A percentile compares a stretch with the other conserved stretches of the same genome.
Evolutionary conservation across 345 rosid genomes (phyloP).

Genomic region (Camelina laxa): DNA sequence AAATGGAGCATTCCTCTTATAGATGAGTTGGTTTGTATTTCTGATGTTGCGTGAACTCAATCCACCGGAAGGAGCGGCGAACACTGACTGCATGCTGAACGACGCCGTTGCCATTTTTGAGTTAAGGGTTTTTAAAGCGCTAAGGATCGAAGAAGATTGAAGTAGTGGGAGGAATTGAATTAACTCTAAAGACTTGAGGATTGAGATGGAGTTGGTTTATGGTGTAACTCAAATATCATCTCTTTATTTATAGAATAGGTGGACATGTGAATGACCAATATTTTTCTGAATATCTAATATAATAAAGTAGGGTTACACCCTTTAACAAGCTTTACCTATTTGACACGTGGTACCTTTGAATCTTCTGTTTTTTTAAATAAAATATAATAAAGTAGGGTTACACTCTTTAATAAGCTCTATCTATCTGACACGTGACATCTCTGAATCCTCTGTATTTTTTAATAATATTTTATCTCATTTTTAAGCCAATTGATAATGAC

Average conservation of each 20-base stretch:
- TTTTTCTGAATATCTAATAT: too few species aligned
- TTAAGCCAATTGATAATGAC: too few species aligned
- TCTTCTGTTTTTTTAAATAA: too few species aligned
- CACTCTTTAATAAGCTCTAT: too few species aligned
- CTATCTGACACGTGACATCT: too few species aligned
- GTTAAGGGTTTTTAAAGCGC: neutral
- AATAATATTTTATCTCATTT: too few species aligned
- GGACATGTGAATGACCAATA: conserved; percentile 31
- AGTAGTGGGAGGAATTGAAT: neutral
- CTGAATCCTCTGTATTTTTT: too few species aligned
- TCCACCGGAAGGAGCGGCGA: conserved; percentile 43
- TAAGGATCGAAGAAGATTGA: neutral
- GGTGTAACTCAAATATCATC: neutral
- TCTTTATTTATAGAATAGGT: conserved; percentile 33
- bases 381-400: too few species aligned
- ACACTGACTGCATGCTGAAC: conserved; percentile 48
- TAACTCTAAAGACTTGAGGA: neutral
- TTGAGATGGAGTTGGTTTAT: conserved; percentile 20
- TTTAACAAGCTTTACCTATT: too few species aligned
- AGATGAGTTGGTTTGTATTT: conserved; percentile 34
- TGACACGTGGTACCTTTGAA: too few species aligned
- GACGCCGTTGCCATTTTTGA: conserved; percentile 49
- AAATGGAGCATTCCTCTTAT: conserved; percentile 33
- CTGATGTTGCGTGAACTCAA: conserved; percentile 29
- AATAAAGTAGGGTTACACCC: too few species aligned